Percentiles rank a stretch among this genome's conserved stretches.
These are phyloP conservation scores for Euptelea pleiosperma DNA, from an alignment of 164 flowering plant genomes.

Conservation along the genomic window DNA sequence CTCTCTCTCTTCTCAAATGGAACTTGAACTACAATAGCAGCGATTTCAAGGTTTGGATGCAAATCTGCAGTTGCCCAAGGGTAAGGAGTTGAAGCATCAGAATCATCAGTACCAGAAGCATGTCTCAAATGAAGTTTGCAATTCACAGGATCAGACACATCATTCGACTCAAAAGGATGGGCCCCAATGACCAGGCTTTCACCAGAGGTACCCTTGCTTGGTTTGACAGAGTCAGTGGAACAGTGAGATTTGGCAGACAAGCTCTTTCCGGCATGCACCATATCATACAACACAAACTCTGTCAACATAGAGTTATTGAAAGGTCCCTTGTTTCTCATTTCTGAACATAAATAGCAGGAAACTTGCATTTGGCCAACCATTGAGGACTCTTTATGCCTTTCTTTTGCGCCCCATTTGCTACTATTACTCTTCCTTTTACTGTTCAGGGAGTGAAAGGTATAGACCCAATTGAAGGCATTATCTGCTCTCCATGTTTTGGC, in stretches of 20 bases:
- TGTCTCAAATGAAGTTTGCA: conserved; percentile 22
- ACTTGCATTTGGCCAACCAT: conserved; percentile 89
- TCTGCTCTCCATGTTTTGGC: conserved; percentile 70
- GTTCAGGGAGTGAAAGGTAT: conserved; percentile 67
- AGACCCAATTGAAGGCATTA: conserved; percentile 63
- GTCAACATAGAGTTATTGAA: conserved; percentile 58
- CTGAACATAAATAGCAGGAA: conserved; percentile 60
- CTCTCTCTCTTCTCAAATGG: conserved; percentile 69
- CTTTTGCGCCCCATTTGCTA: conserved; percentile 43
- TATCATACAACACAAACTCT: conserved; percentile 81
- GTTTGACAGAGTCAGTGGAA: conserved; percentile 21
- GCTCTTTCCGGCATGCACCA: conserved; percentile 49
- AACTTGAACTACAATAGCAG: conserved; percentile 65
- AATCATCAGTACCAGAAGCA: conserved; percentile 19
- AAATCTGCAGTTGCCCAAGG: conserved; percentile 50
- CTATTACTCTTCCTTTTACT: conserved; percentile 48
- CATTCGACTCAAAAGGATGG: conserved; percentile 17
- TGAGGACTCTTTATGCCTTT: conserved; percentile 40
- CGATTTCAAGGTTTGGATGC: conserved; percentile 66
- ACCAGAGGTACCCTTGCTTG: conserved; percentile 17
- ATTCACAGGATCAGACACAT: conserved; percentile 17
- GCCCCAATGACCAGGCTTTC: conserved; percentile 17
- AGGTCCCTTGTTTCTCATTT: conserved; percentile 36
- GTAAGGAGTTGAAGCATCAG: conserved; percentile 24
- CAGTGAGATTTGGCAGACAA: conserved; percentile 14